Evolutionary conservation across 2,329 filamentous ascomycete species (phyloP).

Genomic region (Phoma sp.): DNA sequence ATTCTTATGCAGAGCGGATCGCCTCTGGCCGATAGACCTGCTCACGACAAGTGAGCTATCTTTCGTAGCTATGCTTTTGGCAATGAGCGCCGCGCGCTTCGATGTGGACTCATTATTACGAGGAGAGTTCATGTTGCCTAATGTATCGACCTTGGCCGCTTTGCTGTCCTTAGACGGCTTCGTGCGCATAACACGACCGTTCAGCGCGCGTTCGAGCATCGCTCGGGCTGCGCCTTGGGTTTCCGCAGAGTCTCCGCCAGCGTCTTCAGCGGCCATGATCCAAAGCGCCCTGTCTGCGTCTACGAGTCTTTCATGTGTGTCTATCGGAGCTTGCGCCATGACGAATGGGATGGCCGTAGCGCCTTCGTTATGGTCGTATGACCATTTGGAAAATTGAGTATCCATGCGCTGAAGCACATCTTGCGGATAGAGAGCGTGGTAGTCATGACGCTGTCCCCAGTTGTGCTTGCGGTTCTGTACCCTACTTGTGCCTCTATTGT

Average conservation of each 20-base stretch:
- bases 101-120: background rate
- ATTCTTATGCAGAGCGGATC: conserved; percentile 8
- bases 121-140: background rate
- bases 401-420: conserved; percentile 9
- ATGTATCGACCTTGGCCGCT: background rate
- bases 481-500: background rate
- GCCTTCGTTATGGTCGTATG: conserved; percentile 9
- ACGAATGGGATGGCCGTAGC: conserved; percentile 4
- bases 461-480: background rate
- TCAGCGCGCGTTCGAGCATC: background rate
- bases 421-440: background rate
- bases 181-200: background rate
- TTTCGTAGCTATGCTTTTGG: conserved; percentile 2
- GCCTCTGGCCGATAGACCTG: conserved; percentile 10
- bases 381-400: conserved; percentile 16
- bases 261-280: background rate
- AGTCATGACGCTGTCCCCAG: background rate
- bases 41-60: conserved; percentile 1
- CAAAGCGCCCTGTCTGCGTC: conserved; percentile 4
- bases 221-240: background rate
- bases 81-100: conserved; percentile 13
- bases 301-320: conserved; percentile 5
- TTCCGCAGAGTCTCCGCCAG: background rate
- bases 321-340: conserved; percentile 7
- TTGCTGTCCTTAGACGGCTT: background rate